Percentiles rank a stretch among this genome's conserved stretches.
Conservation (phyloP, 2,329 filamentous ascomycete species). For the Botrytis pseudocinerea region DNA sequence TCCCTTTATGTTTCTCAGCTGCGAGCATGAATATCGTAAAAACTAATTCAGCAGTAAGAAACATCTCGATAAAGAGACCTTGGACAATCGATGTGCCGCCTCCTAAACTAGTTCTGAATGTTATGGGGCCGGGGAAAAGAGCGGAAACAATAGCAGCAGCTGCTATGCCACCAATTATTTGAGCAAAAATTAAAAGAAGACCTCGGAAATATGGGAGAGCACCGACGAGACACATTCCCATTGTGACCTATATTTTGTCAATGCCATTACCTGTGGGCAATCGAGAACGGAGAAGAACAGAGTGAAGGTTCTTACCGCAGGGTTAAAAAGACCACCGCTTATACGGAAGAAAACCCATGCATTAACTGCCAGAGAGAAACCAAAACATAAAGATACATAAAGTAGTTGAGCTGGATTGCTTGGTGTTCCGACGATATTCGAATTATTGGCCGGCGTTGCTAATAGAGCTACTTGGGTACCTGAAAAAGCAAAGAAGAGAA, state of each 20-base stretch:
- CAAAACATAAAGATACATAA: conserved; percentile 37
- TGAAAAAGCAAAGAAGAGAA: conserved; percentile 36
- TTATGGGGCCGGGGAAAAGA: conserved; percentile 46
- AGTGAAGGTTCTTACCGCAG: conserved; percentile 39
- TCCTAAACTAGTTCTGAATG: conserved; percentile 46
- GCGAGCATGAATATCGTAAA: conserved; percentile 55
- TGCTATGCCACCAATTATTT: conserved; percentile 42
- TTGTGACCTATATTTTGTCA: conserved; percentile 36
- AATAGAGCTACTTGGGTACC: conserved; percentile 32
- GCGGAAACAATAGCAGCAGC: conserved; percentile 43
- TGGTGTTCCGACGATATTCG: conserved; percentile 45
- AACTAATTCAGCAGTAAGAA: conserved; percentile 49
- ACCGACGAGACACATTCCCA: conserved; percentile 44
- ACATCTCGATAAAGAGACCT: conserved; percentile 52
- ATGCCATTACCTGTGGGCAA: conserved; percentile 44
- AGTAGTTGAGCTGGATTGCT: conserved; percentile 44
- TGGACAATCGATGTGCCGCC: conserved; percentile 45
- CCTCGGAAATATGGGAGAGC: conserved; percentile 41
- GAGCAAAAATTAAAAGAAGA: conserved; percentile 40
- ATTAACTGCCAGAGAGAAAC: conserved; percentile 49
- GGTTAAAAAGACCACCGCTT: conserved; percentile 54
- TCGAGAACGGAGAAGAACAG: neutral
- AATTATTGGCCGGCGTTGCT: conserved; percentile 34
- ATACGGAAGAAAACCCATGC: conserved; percentile 57
- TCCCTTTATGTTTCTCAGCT: conserved; percentile 50